These are phyloP conservation scores for Ambrosia trifida DNA, from an alignment of 129 eudicot species.

Conservation along the genomic window DNA sequence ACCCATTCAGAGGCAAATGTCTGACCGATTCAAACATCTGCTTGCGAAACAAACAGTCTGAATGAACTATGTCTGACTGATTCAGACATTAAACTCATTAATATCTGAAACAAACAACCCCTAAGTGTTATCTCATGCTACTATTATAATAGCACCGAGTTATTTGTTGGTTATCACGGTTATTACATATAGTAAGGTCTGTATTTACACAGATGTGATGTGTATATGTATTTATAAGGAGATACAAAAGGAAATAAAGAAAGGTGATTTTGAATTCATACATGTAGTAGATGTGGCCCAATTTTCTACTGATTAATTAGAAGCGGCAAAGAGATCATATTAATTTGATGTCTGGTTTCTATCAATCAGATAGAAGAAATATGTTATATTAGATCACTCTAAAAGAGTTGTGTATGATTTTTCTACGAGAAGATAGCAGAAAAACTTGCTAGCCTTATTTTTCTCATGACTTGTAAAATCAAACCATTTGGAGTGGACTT, in stretches of 20 bases:
- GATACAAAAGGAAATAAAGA: constrained; percentile 28
- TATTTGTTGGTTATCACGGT: too few relatives aligned
- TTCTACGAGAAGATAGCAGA: constrained; percentile 12
- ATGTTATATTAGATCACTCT: constrained; percentile 3
- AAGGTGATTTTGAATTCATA: constrained; percentile 31
- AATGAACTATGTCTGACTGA: too few relatives aligned
- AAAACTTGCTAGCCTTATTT: constrained; percentile 1
- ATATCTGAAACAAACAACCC: too few relatives aligned
- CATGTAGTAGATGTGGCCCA: constrained; percentile 21
- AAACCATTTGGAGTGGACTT: background rate
- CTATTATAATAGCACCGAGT: too few relatives aligned
- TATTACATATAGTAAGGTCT: too few relatives aligned
- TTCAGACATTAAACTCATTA: too few relatives aligned
- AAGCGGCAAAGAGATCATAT: constrained; percentile 23
- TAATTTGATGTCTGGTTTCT: constrained; percentile 26
- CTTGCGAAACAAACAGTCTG: too few relatives aligned
- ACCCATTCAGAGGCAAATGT: too few relatives aligned
- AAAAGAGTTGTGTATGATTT: constrained; percentile 28
- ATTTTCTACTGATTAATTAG: constrained; percentile 36
- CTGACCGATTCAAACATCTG: too few relatives aligned
- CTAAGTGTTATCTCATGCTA: too few relatives aligned
- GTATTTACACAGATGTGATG: constrained; percentile 5
- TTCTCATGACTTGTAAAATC: background rate
- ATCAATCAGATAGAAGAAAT: constrained; percentile 25
- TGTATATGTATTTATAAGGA: background rate